A percentile compares a stretch with the other conserved stretches of the same genome.
phyloP scores from a whole-genome alignment of 345 rosid genomes.

The Trapa incisa region DNA sequence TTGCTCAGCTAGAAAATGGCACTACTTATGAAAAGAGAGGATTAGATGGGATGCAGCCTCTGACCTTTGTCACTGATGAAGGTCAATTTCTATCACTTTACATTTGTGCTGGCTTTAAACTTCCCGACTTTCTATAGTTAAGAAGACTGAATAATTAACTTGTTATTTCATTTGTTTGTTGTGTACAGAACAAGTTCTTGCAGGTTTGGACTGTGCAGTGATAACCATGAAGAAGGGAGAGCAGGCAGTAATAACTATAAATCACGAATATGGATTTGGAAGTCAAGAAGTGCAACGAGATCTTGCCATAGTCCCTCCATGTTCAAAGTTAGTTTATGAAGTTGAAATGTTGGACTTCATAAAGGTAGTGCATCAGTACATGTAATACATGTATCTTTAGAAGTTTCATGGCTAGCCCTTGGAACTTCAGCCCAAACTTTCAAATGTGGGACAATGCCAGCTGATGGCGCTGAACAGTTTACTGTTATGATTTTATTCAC shows the following conservation, averaged over 20 bases:
- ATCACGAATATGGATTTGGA: slow-evolving; percentile 37
- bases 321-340: slow-evolving; percentile 23
- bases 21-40: slow-evolving; percentile 45
- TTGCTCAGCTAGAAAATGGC: slow-evolving; percentile 37
- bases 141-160: not conserved
- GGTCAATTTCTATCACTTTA: slow-evolving; percentile 15
- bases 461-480: not conserved
- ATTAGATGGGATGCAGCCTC: slow-evolving; percentile 30
- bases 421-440: not conserved
- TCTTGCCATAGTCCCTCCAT: slow-evolving; percentile 26
- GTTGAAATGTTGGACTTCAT: slow-evolving; percentile 30
- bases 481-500: not conserved
- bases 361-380: slow-evolving; percentile 17
- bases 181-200: slow-evolving; percentile 26
- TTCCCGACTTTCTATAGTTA: not conserved
- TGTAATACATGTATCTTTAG: not conserved
- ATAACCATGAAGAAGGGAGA: slow-evolving; percentile 41
- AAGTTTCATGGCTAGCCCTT: not conserved
- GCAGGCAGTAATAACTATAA: slow-evolving; percentile 23
- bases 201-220: slow-evolving; percentile 36
- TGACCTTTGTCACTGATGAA: slow-evolving; percentile 43
- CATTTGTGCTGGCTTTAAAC: not conserved
- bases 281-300: slow-evolving; percentile 19
- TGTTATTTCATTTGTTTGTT: not conserved
- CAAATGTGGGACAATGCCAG: not conserved